phyloP scores from a whole-genome alignment of 129 eudicot genomes.

The Mikania micrantha region DNA sequence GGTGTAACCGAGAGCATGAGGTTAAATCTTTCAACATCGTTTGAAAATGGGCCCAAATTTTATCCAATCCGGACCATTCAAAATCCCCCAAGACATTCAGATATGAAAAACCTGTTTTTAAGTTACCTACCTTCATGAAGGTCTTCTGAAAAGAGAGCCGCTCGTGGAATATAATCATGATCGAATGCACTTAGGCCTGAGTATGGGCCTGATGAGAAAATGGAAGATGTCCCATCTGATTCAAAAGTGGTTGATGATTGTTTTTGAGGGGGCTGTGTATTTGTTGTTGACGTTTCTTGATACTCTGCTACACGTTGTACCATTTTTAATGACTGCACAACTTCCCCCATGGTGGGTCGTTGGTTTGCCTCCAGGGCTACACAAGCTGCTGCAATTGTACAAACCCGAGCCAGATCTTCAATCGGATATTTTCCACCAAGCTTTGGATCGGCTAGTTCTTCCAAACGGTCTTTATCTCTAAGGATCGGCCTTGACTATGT shows the following conservation, averaged over 20 bases:
- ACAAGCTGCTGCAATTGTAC: constrained; percentile 96
- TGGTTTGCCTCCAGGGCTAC: constrained; percentile 83
- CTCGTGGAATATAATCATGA: constrained; percentile 62
- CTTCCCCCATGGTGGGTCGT: constrained; percentile 96
- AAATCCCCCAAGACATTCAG: too few species aligned
- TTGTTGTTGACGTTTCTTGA: constrained; percentile 51
- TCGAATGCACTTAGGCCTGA: constrained; percentile 82
- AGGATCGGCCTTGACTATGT: constrained; percentile 74
- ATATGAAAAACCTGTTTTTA: too few species aligned
- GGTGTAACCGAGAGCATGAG: not conserved
- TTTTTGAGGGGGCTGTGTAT: constrained; percentile 40
- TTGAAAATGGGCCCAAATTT: not conserved
- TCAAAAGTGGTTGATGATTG: constrained; percentile 82
- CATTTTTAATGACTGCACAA: constrained; percentile 91
- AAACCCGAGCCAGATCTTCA: constrained; percentile 76
- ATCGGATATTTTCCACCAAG: constrained; percentile 74
- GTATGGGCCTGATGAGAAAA: constrained; percentile 88
- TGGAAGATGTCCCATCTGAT: constrained; percentile 84
- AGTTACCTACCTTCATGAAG: constrained; percentile 86
- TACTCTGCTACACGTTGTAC: constrained; percentile 67
- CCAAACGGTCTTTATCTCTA: constrained; percentile 77
- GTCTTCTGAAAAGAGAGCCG: constrained; percentile 76
- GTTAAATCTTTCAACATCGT: not conserved
- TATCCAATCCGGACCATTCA: too few species aligned
- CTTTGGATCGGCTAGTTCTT: constrained; percentile 80